Evolutionary conservation across 179 eudicot genomes (phyloP), one percentile per base, ranked within the genome.

Genomic region (Carnegiea gigantea): DNA sequence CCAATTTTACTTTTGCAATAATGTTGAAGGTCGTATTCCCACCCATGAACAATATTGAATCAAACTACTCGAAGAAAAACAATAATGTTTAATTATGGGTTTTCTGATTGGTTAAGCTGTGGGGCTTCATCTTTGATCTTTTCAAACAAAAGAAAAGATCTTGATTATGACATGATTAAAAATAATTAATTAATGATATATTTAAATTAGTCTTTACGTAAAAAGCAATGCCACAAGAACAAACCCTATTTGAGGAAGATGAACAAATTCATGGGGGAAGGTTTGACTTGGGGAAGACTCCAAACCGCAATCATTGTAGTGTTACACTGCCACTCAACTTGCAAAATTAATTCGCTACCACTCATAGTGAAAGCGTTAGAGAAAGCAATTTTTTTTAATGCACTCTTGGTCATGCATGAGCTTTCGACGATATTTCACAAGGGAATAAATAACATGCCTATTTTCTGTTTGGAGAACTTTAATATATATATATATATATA

Each of bases 231-330:
- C 49, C 51, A 72, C 51, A 36, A 5, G 10, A 70, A 21, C 51
- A 36, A 38, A 72, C 6, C 18, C 51, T 40, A 36, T 72, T 38
- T 43, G 76, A 72, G 76, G 51, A 15, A 9, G 76, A 18, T 72
- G 76, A 72, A 72, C 76, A 72, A 72, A 51, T 72, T 72, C 49
- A 70, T 70, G 51, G 24, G 46, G 46, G 26, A 72, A 43, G 76
- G 76, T 72, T 72, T 72, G 76, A 72, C 76, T 40, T 18, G 76
- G 76, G 51, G 30, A 40, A 36, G 51, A 18, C 49, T 17, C 26
- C 26, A 72, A 70, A 72, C 76, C 24, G 14, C 26, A 72, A 72
- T 43, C 76, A 72, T 36, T 72, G 0, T 17, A 72, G 23, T 20
- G 14, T 36, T 18, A 4, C 51, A 18, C 17, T 72, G 48, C 15